Conservation (phyloP, 495 filamentous ascomycete species). For the Xylaria intraflava region DNA sequence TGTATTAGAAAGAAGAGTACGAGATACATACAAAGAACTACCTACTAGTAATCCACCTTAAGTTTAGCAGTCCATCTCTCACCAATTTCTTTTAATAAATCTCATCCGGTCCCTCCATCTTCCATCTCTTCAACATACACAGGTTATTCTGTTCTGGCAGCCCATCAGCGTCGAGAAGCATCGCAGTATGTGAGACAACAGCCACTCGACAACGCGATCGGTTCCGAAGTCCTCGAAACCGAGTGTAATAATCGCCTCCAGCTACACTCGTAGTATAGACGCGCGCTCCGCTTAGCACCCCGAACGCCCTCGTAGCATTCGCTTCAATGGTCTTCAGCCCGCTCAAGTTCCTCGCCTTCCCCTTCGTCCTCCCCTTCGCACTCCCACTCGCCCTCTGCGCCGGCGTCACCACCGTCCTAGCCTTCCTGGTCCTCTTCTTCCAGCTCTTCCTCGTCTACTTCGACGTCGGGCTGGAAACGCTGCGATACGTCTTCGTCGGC, state of each 20-base stretch:
- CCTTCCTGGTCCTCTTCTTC: slow-evolving; percentile 57
- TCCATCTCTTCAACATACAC: no score
- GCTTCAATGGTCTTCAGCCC: slow-evolving; percentile 41
- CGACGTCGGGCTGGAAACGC: slow-evolving; percentile 52
- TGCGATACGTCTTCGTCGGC: slow-evolving; percentile 23
- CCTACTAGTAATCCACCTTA: no score
- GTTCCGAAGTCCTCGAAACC: background rate
- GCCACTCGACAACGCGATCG: background rate
- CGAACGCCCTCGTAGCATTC: background rate
- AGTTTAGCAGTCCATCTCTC: no score
- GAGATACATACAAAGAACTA: no score
- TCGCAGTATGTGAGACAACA: slow-evolving; percentile 7
- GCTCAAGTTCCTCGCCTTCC: slow-evolving; percentile 51
- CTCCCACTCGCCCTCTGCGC: slow-evolving; percentile 65
- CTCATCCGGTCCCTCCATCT: no score
- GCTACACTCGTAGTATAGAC: background rate
- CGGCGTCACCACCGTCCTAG: slow-evolving; percentile 59
- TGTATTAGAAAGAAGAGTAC: no score
- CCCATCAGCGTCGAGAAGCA: background rate
- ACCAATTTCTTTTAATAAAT: no score
- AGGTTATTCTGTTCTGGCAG: no score
- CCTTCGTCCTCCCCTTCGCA: slow-evolving; percentile 57
- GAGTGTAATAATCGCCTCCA: background rate
- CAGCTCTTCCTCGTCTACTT: slow-evolving; percentile 62
- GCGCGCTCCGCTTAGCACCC: background rate